phyloP scores from a whole-genome alignment of 441 rosid genomes.

The Populus tomentosa region DNA sequence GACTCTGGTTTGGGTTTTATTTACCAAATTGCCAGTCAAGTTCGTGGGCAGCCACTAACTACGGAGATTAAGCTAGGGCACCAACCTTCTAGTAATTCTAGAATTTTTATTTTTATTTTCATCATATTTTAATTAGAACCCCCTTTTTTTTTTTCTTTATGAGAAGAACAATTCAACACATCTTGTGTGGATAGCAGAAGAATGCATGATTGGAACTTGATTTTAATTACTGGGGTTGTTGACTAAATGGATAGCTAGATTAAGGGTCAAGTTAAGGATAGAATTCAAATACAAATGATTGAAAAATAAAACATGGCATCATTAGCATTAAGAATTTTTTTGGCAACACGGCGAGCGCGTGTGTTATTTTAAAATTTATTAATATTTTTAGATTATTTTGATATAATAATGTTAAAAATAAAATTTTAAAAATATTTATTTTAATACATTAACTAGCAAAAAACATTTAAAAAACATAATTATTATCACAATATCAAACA shows the following conservation, averaged over 20 bases:
- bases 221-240: background rate
- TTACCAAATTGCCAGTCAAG: slow-evolving; percentile 33
- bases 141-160: background rate
- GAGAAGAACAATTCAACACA: background rate
- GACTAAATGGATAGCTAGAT: background rate
- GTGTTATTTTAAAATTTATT: no score
- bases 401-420: no score
- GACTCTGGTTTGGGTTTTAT: slow-evolving; percentile 15
- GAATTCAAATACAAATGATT: background rate
- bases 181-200: background rate
- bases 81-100: background rate
- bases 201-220: background rate
- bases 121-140: background rate
- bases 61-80: background rate
- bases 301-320: background rate
- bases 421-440: no score
- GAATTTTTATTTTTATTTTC: background rate
- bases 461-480: no score
- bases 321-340: background rate
- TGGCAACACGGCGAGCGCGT: no score
- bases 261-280: background rate
- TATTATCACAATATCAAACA: no score
- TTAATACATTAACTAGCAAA: rapidly evolving
- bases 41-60: slow-evolving; percentile 20
- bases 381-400: no score